Conservation (phyloP, 2,329 filamentous ascomycete species). For the Fonsecaea erecta region DNA sequence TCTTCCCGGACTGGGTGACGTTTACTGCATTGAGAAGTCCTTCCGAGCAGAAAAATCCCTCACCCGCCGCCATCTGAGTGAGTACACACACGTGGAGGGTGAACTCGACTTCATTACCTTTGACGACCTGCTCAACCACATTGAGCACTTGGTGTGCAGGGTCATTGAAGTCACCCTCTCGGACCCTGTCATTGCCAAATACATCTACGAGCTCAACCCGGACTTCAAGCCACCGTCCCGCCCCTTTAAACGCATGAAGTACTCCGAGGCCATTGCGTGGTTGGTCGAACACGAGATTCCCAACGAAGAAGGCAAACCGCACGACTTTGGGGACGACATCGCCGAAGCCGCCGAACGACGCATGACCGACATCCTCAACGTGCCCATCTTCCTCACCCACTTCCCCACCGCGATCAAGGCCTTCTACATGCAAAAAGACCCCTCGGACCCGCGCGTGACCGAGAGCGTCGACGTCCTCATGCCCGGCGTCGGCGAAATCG, state of each 20-base stretch:
- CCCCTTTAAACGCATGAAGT: conserved; percentile 94
- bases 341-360: conserved; percentile 93
- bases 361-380: conserved; percentile 97
- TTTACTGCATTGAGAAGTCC: conserved; percentile 97
- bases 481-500: conserved; percentile 96
- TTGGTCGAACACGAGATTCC: conserved; percentile 81
- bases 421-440: conserved; percentile 97
- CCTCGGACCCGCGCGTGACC: conserved; percentile 77
- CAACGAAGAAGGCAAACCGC: conserved; percentile 83
- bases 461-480: conserved; percentile 87
- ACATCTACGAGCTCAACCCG: conserved; percentile 88
- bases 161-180: conserved; percentile 78
- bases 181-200: conserved; percentile 72
- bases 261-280: conserved; percentile 93
- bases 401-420: conserved; percentile 98
- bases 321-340: conserved; percentile 95
- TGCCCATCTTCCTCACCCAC: conserved; percentile 93
- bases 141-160: conserved; percentile 85
- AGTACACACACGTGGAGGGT: conserved; percentile 96
- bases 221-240: conserved; percentile 78
- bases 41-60: conserved; percentile 97
- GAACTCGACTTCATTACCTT: conserved; percentile 97
- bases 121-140: conserved; percentile 80
- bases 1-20: conserved; percentile 85
- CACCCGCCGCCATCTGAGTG: conserved; percentile 89